Evolutionary conservation across 129 eudicot species (phyloP).

Genomic region (Solidago caesia): DNA sequence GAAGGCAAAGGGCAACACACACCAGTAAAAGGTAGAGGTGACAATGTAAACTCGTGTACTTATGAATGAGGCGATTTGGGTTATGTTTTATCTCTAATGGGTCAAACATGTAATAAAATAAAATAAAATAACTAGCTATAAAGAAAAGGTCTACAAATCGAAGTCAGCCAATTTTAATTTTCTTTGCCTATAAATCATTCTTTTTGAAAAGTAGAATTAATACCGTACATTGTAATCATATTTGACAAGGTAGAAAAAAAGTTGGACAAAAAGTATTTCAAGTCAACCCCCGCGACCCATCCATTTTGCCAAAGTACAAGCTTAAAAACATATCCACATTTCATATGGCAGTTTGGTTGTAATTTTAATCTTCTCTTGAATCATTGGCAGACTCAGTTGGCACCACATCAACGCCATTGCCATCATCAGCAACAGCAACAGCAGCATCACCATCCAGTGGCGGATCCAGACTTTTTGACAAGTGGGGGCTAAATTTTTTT

Average conservation of each 20-base stretch:
- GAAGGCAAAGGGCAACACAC: background rate
- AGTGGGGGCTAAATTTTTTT: too few species aligned
- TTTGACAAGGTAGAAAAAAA: background rate
- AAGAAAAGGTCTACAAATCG: too few species aligned
- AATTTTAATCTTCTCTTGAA: conserved; percentile 23
- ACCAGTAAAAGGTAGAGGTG: too few species aligned
- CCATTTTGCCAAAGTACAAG: background rate
- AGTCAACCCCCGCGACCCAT: background rate
- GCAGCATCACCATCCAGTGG: background rate
- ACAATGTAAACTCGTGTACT: background rate
- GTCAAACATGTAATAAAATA: background rate
- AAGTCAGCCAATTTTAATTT: too few species aligned
- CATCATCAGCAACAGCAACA: background rate
- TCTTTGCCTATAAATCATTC: too few species aligned
- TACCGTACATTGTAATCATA: background rate
- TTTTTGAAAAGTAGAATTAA: background rate
- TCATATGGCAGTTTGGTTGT: conserved; percentile 26
- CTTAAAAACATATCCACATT: background rate
- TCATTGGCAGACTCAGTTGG: conserved; percentile 11
- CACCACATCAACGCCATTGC: conserved; percentile 28
- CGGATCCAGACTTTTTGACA: too few species aligned
- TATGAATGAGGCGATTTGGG: background rate
- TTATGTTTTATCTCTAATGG: background rate
- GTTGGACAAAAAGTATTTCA: background rate
- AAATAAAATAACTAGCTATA: too few species aligned